Percentiles rank a stretch among this genome's conserved stretches.
phyloP scores from a whole-genome alignment of 2,329 filamentous ascomycete species.

The Sphaceloma murrayae region DNA sequence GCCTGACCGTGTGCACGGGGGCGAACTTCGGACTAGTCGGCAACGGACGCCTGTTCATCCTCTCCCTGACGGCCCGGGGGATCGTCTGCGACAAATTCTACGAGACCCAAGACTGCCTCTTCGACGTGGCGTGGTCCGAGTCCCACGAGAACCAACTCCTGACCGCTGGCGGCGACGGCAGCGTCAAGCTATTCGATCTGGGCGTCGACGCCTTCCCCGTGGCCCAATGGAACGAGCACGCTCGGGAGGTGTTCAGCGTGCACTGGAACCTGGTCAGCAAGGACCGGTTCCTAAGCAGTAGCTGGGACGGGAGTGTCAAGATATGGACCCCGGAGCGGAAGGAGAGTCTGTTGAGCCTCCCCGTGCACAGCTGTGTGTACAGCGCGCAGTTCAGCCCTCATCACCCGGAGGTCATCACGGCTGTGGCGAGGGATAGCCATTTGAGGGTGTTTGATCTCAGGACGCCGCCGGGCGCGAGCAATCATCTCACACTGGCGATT shows the following conservation, averaged over 20 bases:
- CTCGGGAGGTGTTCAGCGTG: slow-evolving; percentile 83
- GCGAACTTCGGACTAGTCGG: slow-evolving; percentile 96
- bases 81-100: slow-evolving; percentile 81
- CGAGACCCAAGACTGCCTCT: slow-evolving; percentile 94
- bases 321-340: slow-evolving; percentile 72
- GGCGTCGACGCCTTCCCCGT: slow-evolving; percentile 74
- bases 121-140: slow-evolving; percentile 92
- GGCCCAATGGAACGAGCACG: slow-evolving; percentile 87
- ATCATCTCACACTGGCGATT: slow-evolving; percentile 74
- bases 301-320: slow-evolving; percentile 94
- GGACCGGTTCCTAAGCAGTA: slow-evolving; percentile 79
- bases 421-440: slow-evolving; percentile 80
- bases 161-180: slow-evolving; percentile 83
- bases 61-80: slow-evolving; percentile 73
- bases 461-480: slow-evolving; percentile 73
- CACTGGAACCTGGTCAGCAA: slow-evolving; percentile 89
- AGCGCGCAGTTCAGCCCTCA: slow-evolving; percentile 84
- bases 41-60: slow-evolving; percentile 80
- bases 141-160: slow-evolving; percentile 91
- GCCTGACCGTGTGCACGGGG: slow-evolving; percentile 80
- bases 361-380: slow-evolving; percentile 90
- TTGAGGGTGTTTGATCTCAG: slow-evolving; percentile 86
- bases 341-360: slow-evolving; percentile 68
- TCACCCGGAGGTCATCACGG: slow-evolving; percentile 73
- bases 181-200: slow-evolving; percentile 87